These are phyloP conservation scores for Trichoderma aggressivum DNA, from an alignment of 2,329 filamentous ascomycete species.

Conservation along the genomic window DNA sequence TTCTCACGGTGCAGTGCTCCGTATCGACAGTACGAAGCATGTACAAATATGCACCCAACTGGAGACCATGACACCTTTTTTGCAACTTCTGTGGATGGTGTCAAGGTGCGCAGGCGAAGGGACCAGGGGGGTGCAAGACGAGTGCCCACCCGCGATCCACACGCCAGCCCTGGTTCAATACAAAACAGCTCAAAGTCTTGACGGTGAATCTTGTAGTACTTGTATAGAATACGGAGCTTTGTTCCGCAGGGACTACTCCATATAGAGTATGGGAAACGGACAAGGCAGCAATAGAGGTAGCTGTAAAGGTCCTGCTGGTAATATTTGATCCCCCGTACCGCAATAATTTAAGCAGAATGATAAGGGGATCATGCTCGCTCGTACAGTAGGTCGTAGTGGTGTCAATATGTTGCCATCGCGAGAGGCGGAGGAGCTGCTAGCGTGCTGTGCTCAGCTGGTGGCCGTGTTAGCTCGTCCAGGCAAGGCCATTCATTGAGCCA, in stretches of 20 bases:
- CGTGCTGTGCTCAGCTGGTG: neutral
- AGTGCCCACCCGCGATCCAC: conserved; percentile 10
- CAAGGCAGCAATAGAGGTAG: neutral
- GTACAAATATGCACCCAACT: neutral
- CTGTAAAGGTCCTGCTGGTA: neutral
- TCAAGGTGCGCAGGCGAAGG: conserved; percentile 12
- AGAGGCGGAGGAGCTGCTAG: neutral
- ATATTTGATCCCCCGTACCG: neutral
- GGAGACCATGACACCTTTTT: neutral
- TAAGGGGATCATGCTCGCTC: neutral
- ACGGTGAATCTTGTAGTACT: conserved; percentile 7
- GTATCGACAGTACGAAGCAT: neutral
- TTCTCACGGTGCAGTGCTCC: neutral
- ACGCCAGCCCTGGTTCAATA: conserved; percentile 13
- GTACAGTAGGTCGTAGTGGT: neutral
- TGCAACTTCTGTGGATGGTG: conserved; percentile 5
- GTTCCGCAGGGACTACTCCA: neutral
- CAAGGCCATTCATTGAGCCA: neutral
- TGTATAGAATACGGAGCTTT: neutral
- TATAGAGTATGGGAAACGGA: neutral
- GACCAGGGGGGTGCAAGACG: conserved; percentile 3
- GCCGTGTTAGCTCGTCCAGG: neutral
- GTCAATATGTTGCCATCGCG: neutral
- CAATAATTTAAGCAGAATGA: neutral
- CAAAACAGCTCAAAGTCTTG: conserved; percentile 13